Percentiles rank a stretch among this genome's conserved stretches.
These are phyloP conservation scores for Mucor piriformis DNA, from an alignment of 371 early-diverging fungal species.

Conservation along the genomic window DNA sequence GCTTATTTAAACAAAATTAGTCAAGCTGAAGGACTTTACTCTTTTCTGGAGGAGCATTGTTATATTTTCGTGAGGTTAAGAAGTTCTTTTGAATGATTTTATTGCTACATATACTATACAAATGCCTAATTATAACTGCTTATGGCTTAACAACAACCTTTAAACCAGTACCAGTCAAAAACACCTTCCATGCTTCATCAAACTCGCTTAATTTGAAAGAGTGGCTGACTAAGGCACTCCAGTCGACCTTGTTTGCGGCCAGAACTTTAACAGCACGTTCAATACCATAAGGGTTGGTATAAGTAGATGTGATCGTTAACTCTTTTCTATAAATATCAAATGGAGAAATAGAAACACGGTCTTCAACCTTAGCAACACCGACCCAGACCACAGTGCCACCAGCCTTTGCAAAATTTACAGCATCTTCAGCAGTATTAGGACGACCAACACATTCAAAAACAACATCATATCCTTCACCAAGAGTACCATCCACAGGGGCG, in stretches of 20 bases:
- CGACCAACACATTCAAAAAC: conserved; percentile 64
- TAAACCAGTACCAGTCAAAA: conserved; percentile 48
- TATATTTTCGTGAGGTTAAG: too few relatives aligned
- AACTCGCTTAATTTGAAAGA: conserved; percentile 52
- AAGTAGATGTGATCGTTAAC: conserved; percentile 60
- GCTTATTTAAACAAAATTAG: too few relatives aligned
- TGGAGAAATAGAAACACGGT: conserved; percentile 48
- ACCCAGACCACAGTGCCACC: conserved; percentile 62
- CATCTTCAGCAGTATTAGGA: conserved; percentile 47
- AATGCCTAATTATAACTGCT: too few relatives aligned
- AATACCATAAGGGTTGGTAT: conserved; percentile 62
- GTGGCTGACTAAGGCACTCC: conserved; percentile 52
- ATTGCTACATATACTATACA: too few relatives aligned
- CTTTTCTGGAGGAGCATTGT: too few relatives aligned
- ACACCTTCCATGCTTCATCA: conserved; percentile 56
- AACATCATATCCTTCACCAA: conserved; percentile 56
- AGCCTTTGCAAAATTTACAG: conserved; percentile 52
- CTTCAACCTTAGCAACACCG: conserved; percentile 57
- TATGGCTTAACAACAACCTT: conserved; percentile 56
- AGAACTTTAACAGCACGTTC: conserved; percentile 59
- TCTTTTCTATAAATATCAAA: conserved; percentile 60
- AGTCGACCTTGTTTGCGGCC: conserved; percentile 44
- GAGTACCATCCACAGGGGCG: conserved; percentile 39
- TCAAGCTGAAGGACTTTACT: too few relatives aligned
- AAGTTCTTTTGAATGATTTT: too few relatives aligned